These are phyloP conservation scores for Leccinum insigne DNA, from an alignment of 1,284 basidiomycete species.

Conservation along the genomic window DNA sequence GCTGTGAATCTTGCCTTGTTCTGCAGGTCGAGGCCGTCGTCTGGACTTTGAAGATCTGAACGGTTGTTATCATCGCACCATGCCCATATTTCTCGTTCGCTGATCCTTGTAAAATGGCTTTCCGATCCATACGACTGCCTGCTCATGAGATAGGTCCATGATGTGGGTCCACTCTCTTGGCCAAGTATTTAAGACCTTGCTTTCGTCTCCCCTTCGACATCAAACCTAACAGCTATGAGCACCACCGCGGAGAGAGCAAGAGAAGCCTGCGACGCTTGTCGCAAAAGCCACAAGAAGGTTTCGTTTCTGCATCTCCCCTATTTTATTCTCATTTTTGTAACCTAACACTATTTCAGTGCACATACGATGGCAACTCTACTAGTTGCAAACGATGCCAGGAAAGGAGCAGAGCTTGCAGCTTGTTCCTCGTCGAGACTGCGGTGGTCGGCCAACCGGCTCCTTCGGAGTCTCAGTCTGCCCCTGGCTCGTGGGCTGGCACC, in stretches of 20 bases:
- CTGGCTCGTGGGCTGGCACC: conserved; percentile 15
- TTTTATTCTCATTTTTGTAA: background rate
- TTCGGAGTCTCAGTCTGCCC: background rate
- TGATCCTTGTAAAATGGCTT: conserved; percentile 14
- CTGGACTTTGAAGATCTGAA: conserved; percentile 22
- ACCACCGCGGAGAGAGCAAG: conserved; percentile 26
- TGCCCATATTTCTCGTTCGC: conserved; percentile 1
- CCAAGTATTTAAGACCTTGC: conserved; percentile 27
- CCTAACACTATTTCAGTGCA: conserved; percentile 17
- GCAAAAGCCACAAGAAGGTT: conserved; percentile 34
- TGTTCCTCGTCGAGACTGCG: conserved; percentile 16
- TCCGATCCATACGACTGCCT: conserved; percentile 12
- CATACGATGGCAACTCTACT: conserved; percentile 17
- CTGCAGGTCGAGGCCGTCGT: conserved; percentile 4
- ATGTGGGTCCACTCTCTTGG: conserved; percentile 7
- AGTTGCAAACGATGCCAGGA: conserved; percentile 22
- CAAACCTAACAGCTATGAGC: conserved; percentile 21
- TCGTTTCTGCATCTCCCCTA: background rate
- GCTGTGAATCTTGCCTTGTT: conserved; percentile 7
- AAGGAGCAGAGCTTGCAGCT: conserved; percentile 17
- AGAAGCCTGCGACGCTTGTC: conserved; percentile 31
- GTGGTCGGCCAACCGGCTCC: conserved; percentile 10
- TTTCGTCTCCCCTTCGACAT: background rate
- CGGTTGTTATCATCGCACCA: conserved; percentile 8
- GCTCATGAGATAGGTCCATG: conserved; percentile 3